These are phyloP conservation scores for Pilaira anomala DNA, from an alignment of 192 early-diverging fungal genomes.

Conservation along the genomic window DNA sequence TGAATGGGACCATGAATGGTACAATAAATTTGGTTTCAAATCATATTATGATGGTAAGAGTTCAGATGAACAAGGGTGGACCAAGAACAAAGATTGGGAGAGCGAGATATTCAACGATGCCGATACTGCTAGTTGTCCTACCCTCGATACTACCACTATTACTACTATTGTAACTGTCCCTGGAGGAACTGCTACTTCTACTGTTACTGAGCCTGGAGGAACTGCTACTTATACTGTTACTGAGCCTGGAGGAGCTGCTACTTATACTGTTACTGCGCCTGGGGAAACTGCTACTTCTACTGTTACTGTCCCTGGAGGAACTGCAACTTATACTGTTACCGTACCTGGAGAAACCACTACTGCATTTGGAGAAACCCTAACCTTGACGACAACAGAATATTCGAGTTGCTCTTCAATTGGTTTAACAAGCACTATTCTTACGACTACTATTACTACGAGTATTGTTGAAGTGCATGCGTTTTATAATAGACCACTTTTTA, in stretches of 20 bases:
- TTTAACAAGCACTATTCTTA: no score
- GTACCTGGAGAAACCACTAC: neutral
- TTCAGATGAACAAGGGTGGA: no score
- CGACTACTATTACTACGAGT: no score
- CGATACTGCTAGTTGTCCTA: neutral
- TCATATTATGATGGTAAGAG: neutral
- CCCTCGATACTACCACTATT: neutral
- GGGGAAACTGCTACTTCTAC: neutral
- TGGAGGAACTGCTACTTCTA: no score
- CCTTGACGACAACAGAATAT: no score
- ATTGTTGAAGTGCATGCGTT: no score
- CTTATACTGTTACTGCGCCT: neutral
- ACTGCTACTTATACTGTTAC: neutral
- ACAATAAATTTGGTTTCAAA: no score
- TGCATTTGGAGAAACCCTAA: no score
- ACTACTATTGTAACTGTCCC: neutral
- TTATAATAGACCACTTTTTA: no score
- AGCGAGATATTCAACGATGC: neutral
- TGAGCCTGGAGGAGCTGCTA: neutral
- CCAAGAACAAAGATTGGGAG: neutral
- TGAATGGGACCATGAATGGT: no score
- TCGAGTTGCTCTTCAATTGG: no score
- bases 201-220: neutral
- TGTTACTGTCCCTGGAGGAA: no score
- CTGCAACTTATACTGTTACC: neutral